Conservation (phyloP, 2,329 filamentous ascomycete genomes). For the Curvularia sp. region DNA sequence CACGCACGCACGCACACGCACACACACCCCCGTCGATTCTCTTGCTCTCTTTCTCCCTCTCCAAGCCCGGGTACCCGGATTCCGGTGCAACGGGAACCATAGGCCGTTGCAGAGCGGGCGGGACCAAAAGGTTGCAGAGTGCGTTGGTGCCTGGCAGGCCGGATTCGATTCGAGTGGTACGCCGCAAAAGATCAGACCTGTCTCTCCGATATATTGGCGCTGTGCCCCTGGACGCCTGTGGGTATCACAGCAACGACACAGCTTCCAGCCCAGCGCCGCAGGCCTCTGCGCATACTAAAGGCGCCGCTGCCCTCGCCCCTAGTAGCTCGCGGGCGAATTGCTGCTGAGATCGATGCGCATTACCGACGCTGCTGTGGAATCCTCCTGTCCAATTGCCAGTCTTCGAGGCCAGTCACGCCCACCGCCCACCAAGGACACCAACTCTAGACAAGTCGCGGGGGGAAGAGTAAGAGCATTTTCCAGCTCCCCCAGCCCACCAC, state of each 20-base stretch:
- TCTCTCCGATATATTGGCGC: slow-evolving; percentile 51
- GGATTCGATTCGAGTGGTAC: slow-evolving; percentile 36
- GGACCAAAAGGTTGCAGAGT: slow-evolving; percentile 48
- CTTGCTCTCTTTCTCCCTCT: slow-evolving; percentile 43
- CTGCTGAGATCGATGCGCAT: slow-evolving; percentile 31
- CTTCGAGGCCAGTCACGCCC: slow-evolving; percentile 33
- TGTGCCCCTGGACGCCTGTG: slow-evolving; percentile 44
- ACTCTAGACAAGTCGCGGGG: slow-evolving; percentile 18
- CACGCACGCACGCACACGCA: background rate
- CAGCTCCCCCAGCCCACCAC: slow-evolving; percentile 11
- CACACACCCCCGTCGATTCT: background rate
- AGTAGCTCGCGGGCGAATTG: slow-evolving; percentile 46
- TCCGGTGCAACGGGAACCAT: slow-evolving; percentile 45
- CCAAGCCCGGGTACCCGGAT: slow-evolving; percentile 34
- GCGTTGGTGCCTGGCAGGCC: slow-evolving; percentile 51
- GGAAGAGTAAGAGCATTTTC: slow-evolving; percentile 15
- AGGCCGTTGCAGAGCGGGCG: slow-evolving; percentile 48
- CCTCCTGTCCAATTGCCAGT: slow-evolving; percentile 38
- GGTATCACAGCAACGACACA: slow-evolving; percentile 50
- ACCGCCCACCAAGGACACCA: slow-evolving; percentile 21
- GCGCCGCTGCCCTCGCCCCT: slow-evolving; percentile 37
- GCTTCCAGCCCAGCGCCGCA: slow-evolving; percentile 44
- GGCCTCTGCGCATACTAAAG: slow-evolving; percentile 49
- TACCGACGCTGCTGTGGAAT: slow-evolving; percentile 48
- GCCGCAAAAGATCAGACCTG: slow-evolving; percentile 42